Percentiles rank a stretch among this genome's conserved stretches.
Conservation (phyloP, 768 basidiomycete genomes). For the Boletus pseudopeckii region DNA sequence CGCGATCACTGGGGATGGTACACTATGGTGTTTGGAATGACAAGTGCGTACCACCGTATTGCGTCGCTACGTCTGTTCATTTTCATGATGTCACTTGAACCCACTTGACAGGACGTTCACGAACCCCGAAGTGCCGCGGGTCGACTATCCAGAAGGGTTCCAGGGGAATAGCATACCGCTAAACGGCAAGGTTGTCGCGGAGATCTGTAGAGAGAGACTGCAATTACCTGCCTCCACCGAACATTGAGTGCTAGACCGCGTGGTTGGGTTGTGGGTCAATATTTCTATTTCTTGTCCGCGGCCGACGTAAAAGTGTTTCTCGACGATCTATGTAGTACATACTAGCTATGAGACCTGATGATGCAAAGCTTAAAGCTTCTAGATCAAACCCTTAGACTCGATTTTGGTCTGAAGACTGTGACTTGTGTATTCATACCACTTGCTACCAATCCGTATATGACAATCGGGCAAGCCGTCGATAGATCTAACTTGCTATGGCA, state of each 20-base stretch:
- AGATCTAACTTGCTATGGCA: too few relatives aligned
- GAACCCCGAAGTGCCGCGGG: slow-evolving; percentile 62
- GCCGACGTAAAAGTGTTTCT: not conserved
- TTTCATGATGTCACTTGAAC: too few relatives aligned
- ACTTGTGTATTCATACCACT: too few relatives aligned
- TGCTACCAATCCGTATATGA: too few relatives aligned
- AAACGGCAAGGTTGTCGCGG: slow-evolving; percentile 65
- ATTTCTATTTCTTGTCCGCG: too few relatives aligned
- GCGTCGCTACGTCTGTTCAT: not conserved
- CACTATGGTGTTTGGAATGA: slow-evolving; percentile 86
- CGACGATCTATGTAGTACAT: not conserved
- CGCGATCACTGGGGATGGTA: slow-evolving; percentile 73
- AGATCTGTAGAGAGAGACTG: slow-evolving; percentile 58
- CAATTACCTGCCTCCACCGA: not conserved
- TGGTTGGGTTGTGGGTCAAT: not conserved
- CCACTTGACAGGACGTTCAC: slow-evolving; percentile 59
- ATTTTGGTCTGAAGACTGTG: too few relatives aligned
- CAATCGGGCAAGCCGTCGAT: too few relatives aligned
- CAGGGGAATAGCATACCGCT: slow-evolving; percentile 85
- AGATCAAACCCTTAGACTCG: too few relatives aligned
- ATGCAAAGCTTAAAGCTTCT: too few relatives aligned
- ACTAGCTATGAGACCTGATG: too few relatives aligned
- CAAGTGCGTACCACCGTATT: slow-evolving; percentile 39
- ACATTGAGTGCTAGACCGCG: not conserved
- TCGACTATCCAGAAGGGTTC: slow-evolving; percentile 83